Evolutionary conservation across 176 grass and related monocot genomes (phyloP), one percentile per base, ranked within the genome.

Genomic region (Aegilops tauschii): DNA sequence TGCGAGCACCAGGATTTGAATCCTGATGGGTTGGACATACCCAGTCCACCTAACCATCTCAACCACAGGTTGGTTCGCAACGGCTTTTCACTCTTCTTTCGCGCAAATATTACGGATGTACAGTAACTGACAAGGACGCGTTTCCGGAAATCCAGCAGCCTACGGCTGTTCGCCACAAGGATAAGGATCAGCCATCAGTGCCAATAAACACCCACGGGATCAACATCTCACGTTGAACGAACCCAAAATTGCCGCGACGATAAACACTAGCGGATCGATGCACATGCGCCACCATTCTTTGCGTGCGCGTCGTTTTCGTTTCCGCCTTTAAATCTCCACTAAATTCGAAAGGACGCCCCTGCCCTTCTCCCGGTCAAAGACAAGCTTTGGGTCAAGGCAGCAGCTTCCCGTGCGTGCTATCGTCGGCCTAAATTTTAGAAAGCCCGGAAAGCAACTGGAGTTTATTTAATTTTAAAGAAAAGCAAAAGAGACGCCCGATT

Each of bases 321-420:
- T 14, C 36, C 29, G 47, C 34, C 34, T 11, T 35, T 44, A 12
- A 44, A 44, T 12, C 42, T 44, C 42, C 42, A 44, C 42, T 44
- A 6, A 44, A 44, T 44, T 44, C 62, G 62, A 62, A 86, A 2
- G 14, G 72, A 83, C 89, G 42, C 20, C 9, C 40, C 59, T 83
- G 44, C 85, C 85, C 83, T 65, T 25, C 7, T 1, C 68, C 76
- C 61, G 69, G 80, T 87, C 85, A 91, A 87, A 84, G 81, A 31
- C 85, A 23, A 65, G 14, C 85, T 76, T 67, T 69, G 3, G 69
- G 76, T 87, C 89, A 87, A 87, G 84, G 67, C 85, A 91, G 68
- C 85, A 45, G 62, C 49, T 59, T n/a, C 58, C 76, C 89, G 61
- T 81, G 85, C 81, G 76, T 84, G 85, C 16, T 84, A 69, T 84